Evolutionary conservation across 371 early-diverging fungal species (phyloP).

Genomic region (Zopfochytrium polystomum): DNA sequence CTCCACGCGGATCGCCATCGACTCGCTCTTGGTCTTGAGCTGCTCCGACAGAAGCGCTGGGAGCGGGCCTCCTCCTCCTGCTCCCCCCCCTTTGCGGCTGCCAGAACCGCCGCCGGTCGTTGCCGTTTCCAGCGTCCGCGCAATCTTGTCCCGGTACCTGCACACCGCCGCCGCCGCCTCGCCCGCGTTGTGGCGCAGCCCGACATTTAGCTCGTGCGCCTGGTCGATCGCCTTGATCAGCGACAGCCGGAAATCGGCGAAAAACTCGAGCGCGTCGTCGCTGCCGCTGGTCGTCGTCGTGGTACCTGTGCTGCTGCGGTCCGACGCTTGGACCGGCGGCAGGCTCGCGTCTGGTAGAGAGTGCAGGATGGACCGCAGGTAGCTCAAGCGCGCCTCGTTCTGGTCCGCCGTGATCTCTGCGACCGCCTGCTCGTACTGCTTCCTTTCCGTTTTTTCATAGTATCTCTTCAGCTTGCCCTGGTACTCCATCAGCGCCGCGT

Average conservation of each 20-base stretch:
- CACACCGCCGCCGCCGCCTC: conserved; percentile 15
- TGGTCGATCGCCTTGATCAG: conserved; percentile 8
- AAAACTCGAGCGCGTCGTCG: not conserved
- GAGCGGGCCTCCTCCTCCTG: not conserved
- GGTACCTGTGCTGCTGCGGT: not conserved
- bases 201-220: conserved; percentile 13
- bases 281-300: not conserved
- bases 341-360: too few relatives aligned
- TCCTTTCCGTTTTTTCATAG: conserved; percentile 1
- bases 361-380: not conserved
- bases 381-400: conserved; percentile 12
- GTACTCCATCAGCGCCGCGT: not conserved
- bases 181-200: conserved; percentile 20
- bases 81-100: too few relatives aligned
- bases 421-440: not conserved
- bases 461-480: not conserved
- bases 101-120: too few relatives aligned
- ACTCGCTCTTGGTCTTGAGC: not conserved
- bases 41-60: not conserved
- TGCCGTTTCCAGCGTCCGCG: not conserved
- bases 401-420: not conserved
- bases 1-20: not conserved
- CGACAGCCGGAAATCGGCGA: not conserved
- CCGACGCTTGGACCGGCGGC: not conserved
- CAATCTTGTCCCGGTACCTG: conserved; percentile 4